Evolutionary conservation across 2,329 filamentous ascomycete genomes (phyloP).

Genomic region (Drechslerella coelobrocha): DNA sequence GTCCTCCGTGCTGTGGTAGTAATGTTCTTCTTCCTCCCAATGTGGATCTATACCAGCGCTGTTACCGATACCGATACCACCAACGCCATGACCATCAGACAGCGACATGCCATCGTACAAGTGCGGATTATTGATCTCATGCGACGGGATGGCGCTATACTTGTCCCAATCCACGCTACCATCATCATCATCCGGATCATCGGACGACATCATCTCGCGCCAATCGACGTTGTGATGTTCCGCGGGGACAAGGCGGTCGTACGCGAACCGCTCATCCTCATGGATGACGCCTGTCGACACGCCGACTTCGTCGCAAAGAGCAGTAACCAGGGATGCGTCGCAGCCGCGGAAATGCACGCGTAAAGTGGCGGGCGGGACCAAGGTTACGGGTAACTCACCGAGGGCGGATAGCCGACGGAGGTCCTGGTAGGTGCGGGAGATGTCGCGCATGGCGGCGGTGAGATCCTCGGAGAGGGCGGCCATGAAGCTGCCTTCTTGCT

Average conservation of each 20-base stretch:
- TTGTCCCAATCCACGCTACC: conserved; percentile 41
- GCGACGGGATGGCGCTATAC: conserved; percentile 43
- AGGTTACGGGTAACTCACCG: conserved; percentile 81
- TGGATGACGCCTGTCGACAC: conserved; percentile 77
- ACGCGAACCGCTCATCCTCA: conserved; percentile 68
- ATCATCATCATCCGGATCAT: conserved; percentile 22
- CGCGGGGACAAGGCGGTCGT: conserved; percentile 37
- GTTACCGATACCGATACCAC: neutral
- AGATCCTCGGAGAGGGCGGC: conserved; percentile 88
- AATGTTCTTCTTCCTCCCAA: conserved; percentile 34
- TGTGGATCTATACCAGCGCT: conserved; percentile 7
- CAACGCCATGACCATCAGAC: conserved; percentile 6
- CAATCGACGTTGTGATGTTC: conserved; percentile 35
- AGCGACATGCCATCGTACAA: conserved; percentile 35
- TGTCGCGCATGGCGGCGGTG: conserved; percentile 80
- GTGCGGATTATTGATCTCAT: conserved; percentile 40
- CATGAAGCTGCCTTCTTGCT: conserved; percentile 68
- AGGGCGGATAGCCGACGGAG: conserved; percentile 76
- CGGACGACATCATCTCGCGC: conserved; percentile 47
- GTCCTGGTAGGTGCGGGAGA: conserved; percentile 79
- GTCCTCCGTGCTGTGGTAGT: neutral
- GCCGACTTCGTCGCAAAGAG: conserved; percentile 84
- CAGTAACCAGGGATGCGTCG: conserved; percentile 80
- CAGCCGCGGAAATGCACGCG: conserved; percentile 90
- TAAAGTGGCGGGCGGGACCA: conserved; percentile 70